Conservation (phyloP, 1,284 basidiomycete species). For the Apiotrichum mycotoxinovorans region DNA sequence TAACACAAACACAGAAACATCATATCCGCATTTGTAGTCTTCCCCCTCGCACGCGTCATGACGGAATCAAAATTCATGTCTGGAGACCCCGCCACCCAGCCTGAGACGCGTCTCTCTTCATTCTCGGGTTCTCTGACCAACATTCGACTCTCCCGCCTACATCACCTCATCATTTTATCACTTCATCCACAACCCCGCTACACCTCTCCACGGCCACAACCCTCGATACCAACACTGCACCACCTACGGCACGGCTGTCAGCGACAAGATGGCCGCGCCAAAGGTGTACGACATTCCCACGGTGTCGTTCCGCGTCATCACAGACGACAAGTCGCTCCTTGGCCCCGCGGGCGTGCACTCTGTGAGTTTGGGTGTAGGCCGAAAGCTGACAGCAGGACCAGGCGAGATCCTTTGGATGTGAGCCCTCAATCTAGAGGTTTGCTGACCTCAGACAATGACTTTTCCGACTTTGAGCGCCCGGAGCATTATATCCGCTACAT, state of each 20-base stretch:
- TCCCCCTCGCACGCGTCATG: background rate
- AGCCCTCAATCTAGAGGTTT: background rate
- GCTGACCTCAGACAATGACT: constrained; percentile 65
- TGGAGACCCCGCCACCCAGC: background rate
- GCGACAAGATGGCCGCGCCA: constrained; percentile 25
- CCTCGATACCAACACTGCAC: background rate
- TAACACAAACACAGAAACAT: no score
- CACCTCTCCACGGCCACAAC: background rate
- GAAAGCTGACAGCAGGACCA: constrained; percentile 29
- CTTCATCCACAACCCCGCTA: no score
- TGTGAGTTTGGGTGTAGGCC: constrained; percentile 31
- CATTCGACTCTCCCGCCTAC: background rate
- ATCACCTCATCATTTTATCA: no score
- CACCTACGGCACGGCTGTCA: background rate
- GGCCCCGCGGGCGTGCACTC: constrained; percentile 41
- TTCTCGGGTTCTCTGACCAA: background rate
- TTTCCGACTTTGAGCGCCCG: constrained; percentile 68
- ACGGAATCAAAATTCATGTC: background rate
- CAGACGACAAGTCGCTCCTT: constrained; percentile 35
- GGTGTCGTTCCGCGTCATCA: constrained; percentile 45
- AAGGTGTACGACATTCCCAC: constrained; percentile 42
- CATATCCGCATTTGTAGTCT: no score
- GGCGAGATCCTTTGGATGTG: constrained; percentile 45
- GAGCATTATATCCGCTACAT: constrained; percentile 88
- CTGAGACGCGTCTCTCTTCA: background rate